phyloP scores from a whole-genome alignment of 2,329 filamentous ascomycete genomes.

The Venturia pyrina region DNA sequence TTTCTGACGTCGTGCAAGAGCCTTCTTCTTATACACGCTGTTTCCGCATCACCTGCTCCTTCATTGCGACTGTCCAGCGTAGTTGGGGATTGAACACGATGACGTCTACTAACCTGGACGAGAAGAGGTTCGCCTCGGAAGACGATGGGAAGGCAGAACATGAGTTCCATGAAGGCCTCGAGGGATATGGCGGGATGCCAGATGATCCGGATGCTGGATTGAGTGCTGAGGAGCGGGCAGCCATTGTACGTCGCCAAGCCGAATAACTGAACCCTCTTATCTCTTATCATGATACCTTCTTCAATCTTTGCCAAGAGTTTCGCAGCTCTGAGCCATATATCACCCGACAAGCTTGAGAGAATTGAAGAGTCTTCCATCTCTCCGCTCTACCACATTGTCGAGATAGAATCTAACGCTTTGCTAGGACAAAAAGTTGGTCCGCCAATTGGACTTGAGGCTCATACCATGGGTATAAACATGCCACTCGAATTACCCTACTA shows the following conservation, averaged over 20 bases:
- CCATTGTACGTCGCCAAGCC: conserved; percentile 42
- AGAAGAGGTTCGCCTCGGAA: conserved; percentile 6
- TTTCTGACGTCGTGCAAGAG: not conserved
- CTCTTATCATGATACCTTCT: not conserved
- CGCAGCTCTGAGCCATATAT: not conserved
- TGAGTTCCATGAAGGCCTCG: not conserved
- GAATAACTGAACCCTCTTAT: not conserved
- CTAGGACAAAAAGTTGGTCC: conserved; percentile 52
- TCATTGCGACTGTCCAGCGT: not conserved
- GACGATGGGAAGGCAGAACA: not conserved
- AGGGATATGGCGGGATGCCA: not conserved
- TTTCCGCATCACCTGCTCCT: not conserved
- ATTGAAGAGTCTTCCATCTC: not conserved
- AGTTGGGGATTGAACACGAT: not conserved
- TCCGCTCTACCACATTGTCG: not conserved
- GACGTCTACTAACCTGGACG: conserved; percentile 6
- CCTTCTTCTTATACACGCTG: not conserved
- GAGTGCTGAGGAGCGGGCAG: conserved; percentile 51
- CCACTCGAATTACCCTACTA: not conserved
- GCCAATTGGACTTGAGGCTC: conserved; percentile 51
- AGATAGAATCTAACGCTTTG: not conserved
- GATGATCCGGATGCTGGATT: conserved; percentile 54
- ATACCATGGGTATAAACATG: conserved; percentile 43
- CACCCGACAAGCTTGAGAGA: not conserved
- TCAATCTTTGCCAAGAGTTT: not conserved